These are phyloP conservation scores for Aschersonia sp. DNA, from an alignment of 2,329 filamentous ascomycete genomes.

Conservation along the genomic window DNA sequence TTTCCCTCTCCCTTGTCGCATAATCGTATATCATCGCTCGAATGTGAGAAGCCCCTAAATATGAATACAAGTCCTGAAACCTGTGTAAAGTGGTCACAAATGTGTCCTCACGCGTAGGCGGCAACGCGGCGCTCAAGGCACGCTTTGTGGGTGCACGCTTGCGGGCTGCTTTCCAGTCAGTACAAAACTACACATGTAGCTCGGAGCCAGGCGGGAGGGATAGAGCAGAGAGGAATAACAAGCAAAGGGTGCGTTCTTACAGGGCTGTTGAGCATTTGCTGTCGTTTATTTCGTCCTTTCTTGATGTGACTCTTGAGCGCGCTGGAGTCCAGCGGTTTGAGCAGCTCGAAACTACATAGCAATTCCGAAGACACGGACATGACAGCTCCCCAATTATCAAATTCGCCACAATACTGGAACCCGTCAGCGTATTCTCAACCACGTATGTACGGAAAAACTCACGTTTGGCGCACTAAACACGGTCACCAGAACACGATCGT, in stretches of 20 bases:
- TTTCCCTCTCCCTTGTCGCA: no score
- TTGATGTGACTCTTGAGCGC: slow-evolving; percentile 98
- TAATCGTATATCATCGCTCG: no score
- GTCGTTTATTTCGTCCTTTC: slow-evolving; percentile 86
- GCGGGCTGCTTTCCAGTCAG: slow-evolving; percentile 27
- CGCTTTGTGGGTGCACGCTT: slow-evolving; percentile 39
- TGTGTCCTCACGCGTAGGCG: neutral
- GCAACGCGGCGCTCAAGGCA: slow-evolving; percentile 1
- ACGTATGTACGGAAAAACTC: slow-evolving; percentile 24
- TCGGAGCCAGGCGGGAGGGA: neutral
- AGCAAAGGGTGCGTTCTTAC: slow-evolving; percentile 41
- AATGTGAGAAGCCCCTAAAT: no score
- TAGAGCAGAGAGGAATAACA: neutral
- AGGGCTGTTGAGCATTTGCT: slow-evolving; percentile 91
- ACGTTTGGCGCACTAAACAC: slow-evolving; percentile 97
- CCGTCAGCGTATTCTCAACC: no score
- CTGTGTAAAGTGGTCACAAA: no score
- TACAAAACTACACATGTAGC: neutral
- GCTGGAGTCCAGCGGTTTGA: slow-evolving; percentile 92
- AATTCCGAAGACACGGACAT: slow-evolving; percentile 95
- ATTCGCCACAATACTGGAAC: slow-evolving; percentile 84
- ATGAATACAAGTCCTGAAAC: no score
- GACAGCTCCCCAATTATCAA: slow-evolving; percentile 97
- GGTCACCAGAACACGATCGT: slow-evolving; percentile 83
- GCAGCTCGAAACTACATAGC: slow-evolving; percentile 89